A percentile compares a stretch with the other conserved stretches of the same genome.
Conservation (phyloP, 2,329 filamentous ascomycete species). For the Aspergillus brasiliensis region DNA sequence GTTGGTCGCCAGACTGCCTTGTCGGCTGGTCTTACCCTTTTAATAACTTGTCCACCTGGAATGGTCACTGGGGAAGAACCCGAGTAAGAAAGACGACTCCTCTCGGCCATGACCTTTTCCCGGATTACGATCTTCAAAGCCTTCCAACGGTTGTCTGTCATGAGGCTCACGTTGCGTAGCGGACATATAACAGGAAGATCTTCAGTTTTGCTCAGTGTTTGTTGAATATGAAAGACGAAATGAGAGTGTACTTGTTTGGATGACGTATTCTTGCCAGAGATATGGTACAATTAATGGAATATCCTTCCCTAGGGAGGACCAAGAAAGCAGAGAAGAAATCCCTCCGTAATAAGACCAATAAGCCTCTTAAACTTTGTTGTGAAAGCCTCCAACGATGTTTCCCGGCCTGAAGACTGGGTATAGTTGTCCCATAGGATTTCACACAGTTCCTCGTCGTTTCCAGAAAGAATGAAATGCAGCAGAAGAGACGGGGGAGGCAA, state of each 20-base stretch:
- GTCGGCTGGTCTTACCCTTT: conserved; percentile 8
- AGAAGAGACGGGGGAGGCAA: conserved; percentile 6
- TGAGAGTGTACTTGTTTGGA: too few relatives aligned
- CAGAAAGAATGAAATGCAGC: neutral
- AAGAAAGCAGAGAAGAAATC: conserved; percentile 3
- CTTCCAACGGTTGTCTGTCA: too few relatives aligned
- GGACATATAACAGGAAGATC: too few relatives aligned
- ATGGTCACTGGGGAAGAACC: neutral
- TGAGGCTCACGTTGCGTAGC: too few relatives aligned
- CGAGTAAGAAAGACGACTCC: too few relatives aligned
- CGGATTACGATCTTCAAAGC: too few relatives aligned
- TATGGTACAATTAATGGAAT: too few relatives aligned
- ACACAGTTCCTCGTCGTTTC: conserved; percentile 4
- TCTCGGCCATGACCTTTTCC: too few relatives aligned
- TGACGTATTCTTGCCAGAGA: too few relatives aligned
- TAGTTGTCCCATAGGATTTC: conserved; percentile 2
- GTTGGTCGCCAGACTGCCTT: conserved; percentile 8
- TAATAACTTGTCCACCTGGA: conserved; percentile 1
- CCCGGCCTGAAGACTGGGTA: conserved; percentile 1
- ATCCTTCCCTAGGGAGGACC: neutral
- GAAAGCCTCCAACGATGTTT: conserved; percentile 5
- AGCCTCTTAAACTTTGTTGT: conserved; percentile 4
- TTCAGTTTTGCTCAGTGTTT: too few relatives aligned
- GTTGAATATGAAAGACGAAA: too few relatives aligned
- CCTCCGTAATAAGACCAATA: neutral